Percentiles rank a stretch among this genome's conserved stretches.
phyloP scores from a whole-genome alignment of 176 grass and related monocot species.

The Pharus latifolius region DNA sequence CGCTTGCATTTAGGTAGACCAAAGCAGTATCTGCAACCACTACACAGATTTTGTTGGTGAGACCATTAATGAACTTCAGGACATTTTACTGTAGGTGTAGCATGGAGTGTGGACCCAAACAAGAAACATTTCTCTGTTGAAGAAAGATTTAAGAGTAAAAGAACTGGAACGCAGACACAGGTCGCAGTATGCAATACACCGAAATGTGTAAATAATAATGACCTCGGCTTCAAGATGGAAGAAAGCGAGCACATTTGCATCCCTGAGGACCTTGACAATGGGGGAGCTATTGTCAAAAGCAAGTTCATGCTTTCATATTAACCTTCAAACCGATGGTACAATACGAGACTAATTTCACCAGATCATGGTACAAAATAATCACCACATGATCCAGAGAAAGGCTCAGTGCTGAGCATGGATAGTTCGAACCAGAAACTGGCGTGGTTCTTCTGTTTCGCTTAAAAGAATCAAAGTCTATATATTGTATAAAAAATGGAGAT shows the following conservation, averaged over 20 bases:
- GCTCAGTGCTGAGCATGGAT: background rate
- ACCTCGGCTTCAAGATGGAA: background rate
- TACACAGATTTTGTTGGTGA: slow-evolving; percentile 22
- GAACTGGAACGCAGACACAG: background rate
- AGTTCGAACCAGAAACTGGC: background rate
- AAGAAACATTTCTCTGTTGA: background rate
- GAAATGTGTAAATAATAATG: background rate
- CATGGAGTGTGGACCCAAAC: background rate
- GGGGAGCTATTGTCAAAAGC: background rate
- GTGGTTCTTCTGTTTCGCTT: background rate
- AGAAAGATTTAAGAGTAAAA: background rate
- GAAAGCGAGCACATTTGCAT: background rate
- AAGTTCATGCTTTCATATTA: background rate
- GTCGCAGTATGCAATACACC: background rate
- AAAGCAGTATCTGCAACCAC: background rate
- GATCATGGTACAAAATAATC: background rate
- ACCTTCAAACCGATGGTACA: background rate
- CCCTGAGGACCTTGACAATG: background rate
- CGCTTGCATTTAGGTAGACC: slow-evolving; percentile 2
- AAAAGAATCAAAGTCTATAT: background rate
- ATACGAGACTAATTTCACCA: background rate
- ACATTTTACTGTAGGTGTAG: background rate
- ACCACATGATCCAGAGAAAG: background rate
- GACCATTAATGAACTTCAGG: slow-evolving; percentile 12
- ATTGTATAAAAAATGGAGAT: background rate